Evolutionary conservation across 495 filamentous ascomycete species (phyloP), one percentile per base, ranked within the genome.

Genomic region (Usnea hakonensis): DNA sequence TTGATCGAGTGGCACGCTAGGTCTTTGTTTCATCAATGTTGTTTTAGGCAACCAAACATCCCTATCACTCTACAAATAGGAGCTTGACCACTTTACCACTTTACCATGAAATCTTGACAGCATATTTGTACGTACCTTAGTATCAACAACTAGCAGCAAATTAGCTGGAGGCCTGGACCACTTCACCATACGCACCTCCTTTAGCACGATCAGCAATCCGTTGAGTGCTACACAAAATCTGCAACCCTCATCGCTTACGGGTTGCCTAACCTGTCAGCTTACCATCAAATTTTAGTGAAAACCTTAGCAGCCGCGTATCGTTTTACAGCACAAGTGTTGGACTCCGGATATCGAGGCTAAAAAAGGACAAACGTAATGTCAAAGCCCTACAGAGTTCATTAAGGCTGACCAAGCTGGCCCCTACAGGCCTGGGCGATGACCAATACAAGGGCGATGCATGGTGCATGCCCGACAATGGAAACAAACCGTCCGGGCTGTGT

Each of bases 381-480:
- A n/a, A n/a, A n/a, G n/a, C n/a, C n/a, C n/a, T 3, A 30, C 5
- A 7, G 30, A 55, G 14, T 55, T 16, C 8, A 62, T 64, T n/a
- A n/a, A n/a, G 58, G 58, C 46, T 55, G 16, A 53, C 10, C 46
- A 64, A 44, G 63, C 58, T 35, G n/a, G 37, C 28, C 38, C 62
- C 58, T 8, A 35, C 56, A 26, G 21, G 55, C 11, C 44, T 30
- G 11, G 58, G 62, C 21, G 62, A 60, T 19, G 62, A 61, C 21
- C 28, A 16, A 63, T 62, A 58, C 57, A 64, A 41, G 41, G 46
- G 57, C n/a, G n/a, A n/a, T n/a, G n/a, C n/a, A n/a, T n/a, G n/a
- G n/a, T n/a, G n/a, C n/a, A n/a, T n/a, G n/a, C n/a, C n/a, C n/a
- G n/a, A n/a, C n/a, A n/a, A n/a, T n/a, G n/a, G n/a, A n/a, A n/a